Evolutionary conservation across 768 basidiomycete species (phyloP).

Genomic region (Kwoniella mangroviensis): DNA sequence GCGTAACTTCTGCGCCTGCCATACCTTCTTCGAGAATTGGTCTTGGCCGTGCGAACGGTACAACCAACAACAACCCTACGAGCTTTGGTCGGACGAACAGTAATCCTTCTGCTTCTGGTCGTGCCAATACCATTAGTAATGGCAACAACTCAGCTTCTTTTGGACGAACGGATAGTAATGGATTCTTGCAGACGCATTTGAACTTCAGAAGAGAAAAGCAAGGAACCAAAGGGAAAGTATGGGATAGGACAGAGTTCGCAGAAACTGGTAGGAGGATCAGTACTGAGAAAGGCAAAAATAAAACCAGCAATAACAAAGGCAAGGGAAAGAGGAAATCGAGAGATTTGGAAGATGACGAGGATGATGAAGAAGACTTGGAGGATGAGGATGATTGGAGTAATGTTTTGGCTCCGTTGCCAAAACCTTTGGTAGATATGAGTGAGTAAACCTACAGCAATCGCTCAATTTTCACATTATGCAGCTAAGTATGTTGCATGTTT

Average conservation of each 20-base stretch:
- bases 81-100: background rate
- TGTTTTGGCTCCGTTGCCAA: constrained; percentile 78
- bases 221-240: constrained; percentile 66
- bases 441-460: too few relatives aligned
- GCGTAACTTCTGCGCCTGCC: background rate
- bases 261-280: constrained; percentile 69
- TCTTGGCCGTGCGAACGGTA: constrained; percentile 12
- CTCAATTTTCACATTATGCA: background rate
- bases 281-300: constrained; percentile 61
- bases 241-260: constrained; percentile 89
- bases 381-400: constrained; percentile 59
- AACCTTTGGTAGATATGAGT: constrained; percentile 71
- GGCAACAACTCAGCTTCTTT: background rate
- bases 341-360: constrained; percentile 48
- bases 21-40: constrained; percentile 33
- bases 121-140: background rate
- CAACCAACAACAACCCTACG: background rate
- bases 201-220: constrained; percentile 50
- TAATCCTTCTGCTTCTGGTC: background rate
- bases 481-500: background rate
- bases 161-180: constrained; percentile 6
- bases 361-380: constrained; percentile 43
- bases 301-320: constrained; percentile 64
- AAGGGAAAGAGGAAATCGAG: constrained; percentile 42
- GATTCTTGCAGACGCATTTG: constrained; percentile 50